Evolutionary conservation across 1,284 basidiomycete genomes (phyloP).

Genomic region (Ganoderma lucidum): DNA sequence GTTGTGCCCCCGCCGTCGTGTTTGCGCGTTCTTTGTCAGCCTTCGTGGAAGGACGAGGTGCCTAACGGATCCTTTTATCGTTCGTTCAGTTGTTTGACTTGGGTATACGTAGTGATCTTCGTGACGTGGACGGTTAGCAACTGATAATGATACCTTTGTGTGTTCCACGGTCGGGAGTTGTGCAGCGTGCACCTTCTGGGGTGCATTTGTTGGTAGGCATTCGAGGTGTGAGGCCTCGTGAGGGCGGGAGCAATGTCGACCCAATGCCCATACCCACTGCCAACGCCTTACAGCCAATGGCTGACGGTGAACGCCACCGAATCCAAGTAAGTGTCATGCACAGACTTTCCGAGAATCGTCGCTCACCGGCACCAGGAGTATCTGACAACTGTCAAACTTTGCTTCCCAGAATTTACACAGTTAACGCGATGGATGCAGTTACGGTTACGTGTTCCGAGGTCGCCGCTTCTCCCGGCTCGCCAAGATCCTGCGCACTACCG

Average conservation of each 20-base stretch:
- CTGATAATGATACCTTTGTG: slow-evolving; percentile 9
- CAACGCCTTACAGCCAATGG: background rate
- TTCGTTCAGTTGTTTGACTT: slow-evolving; percentile 8
- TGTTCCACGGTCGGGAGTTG: background rate
- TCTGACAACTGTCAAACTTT: background rate
- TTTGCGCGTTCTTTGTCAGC: background rate
- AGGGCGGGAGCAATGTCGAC: too few species aligned
- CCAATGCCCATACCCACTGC: too few species aligned
- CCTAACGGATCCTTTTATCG: slow-evolving; percentile 2
- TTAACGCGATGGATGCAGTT: background rate
- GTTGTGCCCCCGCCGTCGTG: slow-evolving; percentile 18
- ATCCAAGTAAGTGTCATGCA: background rate
- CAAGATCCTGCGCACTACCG: background rate
- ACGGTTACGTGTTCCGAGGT: background rate
- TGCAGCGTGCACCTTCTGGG: too few species aligned
- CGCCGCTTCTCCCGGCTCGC: background rate
- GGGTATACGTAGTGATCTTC: background rate
- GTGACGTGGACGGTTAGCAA: background rate
- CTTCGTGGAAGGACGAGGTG: background rate
- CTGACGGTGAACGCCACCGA: background rate
- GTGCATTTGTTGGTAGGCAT: too few species aligned
- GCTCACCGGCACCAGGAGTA: background rate
- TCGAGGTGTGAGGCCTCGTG: background rate
- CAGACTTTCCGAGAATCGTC: background rate
- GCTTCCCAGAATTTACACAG: background rate